phyloP scores from a whole-genome alignment of 2,329 filamentous ascomycete species.

The Aspergillus japonicus region DNA sequence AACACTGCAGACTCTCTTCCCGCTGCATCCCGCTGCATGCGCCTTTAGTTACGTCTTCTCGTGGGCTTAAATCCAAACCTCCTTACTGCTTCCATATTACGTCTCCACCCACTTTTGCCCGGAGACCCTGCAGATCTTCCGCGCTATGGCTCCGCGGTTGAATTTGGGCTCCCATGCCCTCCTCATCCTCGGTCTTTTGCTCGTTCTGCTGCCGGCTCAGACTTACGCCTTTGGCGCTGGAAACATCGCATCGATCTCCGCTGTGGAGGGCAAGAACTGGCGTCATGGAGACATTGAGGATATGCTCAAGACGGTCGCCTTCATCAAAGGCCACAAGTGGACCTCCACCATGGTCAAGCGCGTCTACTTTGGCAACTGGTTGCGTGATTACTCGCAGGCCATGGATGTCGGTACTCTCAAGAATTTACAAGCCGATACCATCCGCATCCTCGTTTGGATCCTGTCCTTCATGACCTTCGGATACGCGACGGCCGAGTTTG shows the following conservation, averaged over 20 bases:
- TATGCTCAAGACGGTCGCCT: slow-evolving; percentile 73
- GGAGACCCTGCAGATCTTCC: slow-evolving; percentile 17
- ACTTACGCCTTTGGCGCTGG: slow-evolving; percentile 48
- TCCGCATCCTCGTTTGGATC: slow-evolving; percentile 77
- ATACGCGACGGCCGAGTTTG: slow-evolving; percentile 82
- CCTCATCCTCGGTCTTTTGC: slow-evolving; percentile 36
- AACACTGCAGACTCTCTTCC: background rate
- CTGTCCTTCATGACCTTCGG: slow-evolving; percentile 79
- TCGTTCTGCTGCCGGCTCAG: slow-evolving; percentile 39
- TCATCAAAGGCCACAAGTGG: slow-evolving; percentile 81
- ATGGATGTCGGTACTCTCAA: slow-evolving; percentile 79
- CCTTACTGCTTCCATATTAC: background rate
- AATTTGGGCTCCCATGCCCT: slow-evolving; percentile 32
- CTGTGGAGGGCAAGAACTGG: slow-evolving; percentile 53
- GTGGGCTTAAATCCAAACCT: background rate
- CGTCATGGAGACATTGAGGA: slow-evolving; percentile 72
- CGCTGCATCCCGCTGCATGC: slow-evolving; percentile 9
- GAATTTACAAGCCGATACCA: slow-evolving; percentile 73
- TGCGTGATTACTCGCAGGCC: slow-evolving; percentile 81
- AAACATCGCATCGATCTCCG: slow-evolving; percentile 51
- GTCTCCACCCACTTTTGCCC: background rate
- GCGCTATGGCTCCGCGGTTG: slow-evolving; percentile 17
- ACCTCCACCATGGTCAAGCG: slow-evolving; percentile 73
- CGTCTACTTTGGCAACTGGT: slow-evolving; percentile 84
- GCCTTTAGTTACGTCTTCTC: background rate